Evolutionary conservation across 805 yeast genomes (phyloP).

Genomic region (Cyberlindnera galapagoensis): DNA sequence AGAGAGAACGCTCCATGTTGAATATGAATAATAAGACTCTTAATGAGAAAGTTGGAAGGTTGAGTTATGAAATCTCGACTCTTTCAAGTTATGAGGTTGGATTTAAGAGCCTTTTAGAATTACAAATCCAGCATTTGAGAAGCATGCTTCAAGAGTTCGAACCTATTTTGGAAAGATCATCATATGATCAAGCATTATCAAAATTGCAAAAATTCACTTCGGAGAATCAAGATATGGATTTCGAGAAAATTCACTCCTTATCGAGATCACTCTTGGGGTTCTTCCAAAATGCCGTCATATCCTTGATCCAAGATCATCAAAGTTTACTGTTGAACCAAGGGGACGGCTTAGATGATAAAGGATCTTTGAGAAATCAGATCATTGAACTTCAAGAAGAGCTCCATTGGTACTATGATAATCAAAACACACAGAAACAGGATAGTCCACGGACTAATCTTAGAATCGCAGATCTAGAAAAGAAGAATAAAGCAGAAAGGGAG

Average conservation of each 20-base stretch:
- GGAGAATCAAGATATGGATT: constrained; percentile 23
- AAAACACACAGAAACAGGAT: constrained; percentile 6
- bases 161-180: constrained; percentile 49
- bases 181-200: constrained; percentile 51
- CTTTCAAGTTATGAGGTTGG: constrained; percentile 32
- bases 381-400: constrained; percentile 13
- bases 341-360: constrained; percentile 1
- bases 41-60: constrained; percentile 31
- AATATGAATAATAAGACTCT: constrained; percentile 32
- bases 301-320: constrained; percentile 52
- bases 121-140: constrained; percentile 41
- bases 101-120: constrained; percentile 33
- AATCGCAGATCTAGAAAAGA: constrained; percentile 52
- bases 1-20: constrained; percentile 32
- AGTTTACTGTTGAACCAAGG: constrained; percentile 17
- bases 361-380: constrained; percentile 10
- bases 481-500: constrained; percentile 70
- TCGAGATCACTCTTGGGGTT: constrained; percentile 44
- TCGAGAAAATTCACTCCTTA: constrained; percentile 25
- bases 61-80: constrained; percentile 21
- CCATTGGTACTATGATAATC: constrained; percentile 14
- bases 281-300: constrained; percentile 53
- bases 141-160: constrained; percentile 45
- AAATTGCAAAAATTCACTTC: constrained; percentile 39
- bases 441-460: constrained; percentile 40